Conservation (phyloP, 257 asterid genomes). For the Solanum tarijense region DNA sequence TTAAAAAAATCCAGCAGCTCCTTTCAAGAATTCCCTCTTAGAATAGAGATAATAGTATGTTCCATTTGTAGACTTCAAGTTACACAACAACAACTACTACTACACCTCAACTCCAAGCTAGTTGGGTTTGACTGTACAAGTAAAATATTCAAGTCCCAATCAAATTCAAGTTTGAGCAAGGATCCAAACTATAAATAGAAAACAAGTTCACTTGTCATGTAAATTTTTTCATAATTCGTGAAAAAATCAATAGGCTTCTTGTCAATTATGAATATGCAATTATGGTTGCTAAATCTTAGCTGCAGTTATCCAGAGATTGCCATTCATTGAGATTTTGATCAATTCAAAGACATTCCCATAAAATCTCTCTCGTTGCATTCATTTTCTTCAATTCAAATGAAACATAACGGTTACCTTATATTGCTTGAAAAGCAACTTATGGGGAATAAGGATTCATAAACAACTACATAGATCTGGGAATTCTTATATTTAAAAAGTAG, state of each 20-base stretch:
- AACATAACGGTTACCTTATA: neutral
- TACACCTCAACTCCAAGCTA: neutral
- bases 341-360: neutral
- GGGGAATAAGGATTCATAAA: neutral
- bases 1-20: neutral
- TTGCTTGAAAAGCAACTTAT: neutral
- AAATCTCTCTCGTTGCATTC: neutral
- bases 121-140: neutral
- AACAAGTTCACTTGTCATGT: neutral
- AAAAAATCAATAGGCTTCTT: neutral
- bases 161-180: neutral
- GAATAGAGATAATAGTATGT: neutral
- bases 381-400: neutral
- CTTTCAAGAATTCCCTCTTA: neutral
- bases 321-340: neutral
- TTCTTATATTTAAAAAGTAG: neutral
- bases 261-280: neutral
- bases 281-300: neutral
- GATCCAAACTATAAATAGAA: neutral
- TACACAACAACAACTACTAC: neutral
- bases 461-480: neutral
- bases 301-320: neutral
- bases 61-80: neutral
- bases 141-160: neutral
- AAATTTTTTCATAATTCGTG: neutral